Evolutionary conservation across 108 stramenopile genomes (phyloP).

Genomic region (Nitzschia palea): DNA sequence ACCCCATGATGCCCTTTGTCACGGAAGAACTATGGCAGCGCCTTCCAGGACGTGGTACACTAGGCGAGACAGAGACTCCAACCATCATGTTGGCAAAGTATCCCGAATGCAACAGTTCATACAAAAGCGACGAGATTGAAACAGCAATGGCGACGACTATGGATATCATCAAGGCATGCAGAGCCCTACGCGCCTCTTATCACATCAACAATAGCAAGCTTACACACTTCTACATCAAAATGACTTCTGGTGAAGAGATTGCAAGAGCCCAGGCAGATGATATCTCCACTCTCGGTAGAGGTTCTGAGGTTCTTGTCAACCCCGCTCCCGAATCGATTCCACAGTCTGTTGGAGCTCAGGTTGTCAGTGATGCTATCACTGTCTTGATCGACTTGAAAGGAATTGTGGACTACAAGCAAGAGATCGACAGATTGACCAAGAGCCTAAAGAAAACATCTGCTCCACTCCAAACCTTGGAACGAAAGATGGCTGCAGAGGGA

Average conservation of each 20-base stretch:
- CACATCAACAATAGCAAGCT: slow-evolving; percentile 79
- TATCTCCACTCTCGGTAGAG: slow-evolving; percentile 83
- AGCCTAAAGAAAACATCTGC: slow-evolving; percentile 55
- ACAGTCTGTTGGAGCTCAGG: slow-evolving; percentile 69
- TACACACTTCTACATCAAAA: slow-evolving; percentile 87
- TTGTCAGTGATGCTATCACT: slow-evolving; percentile 83
- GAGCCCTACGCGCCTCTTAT: slow-evolving; percentile 83
- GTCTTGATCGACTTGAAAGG: slow-evolving; percentile 94
- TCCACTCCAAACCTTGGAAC: slow-evolving; percentile 57
- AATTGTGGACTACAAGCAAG: slow-evolving; percentile 93
- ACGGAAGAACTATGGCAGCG: slow-evolving; percentile 99
- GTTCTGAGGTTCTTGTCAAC: slow-evolving; percentile 65
- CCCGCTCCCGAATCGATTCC: slow-evolving; percentile 57
- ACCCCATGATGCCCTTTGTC: slow-evolving; percentile 99
- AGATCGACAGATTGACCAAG: slow-evolving; percentile 90
- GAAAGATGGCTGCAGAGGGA: slow-evolving; percentile 68
- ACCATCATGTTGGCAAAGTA: slow-evolving; percentile 97
- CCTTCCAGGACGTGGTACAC: slow-evolving; percentile 94
- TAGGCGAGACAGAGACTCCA: slow-evolving; percentile 76
- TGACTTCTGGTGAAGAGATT: slow-evolving; percentile 47
- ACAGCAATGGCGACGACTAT: slow-evolving; percentile 77
- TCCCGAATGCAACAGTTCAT: slow-evolving; percentile 67
- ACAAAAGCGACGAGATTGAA: slow-evolving; percentile 59
- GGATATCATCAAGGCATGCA: slow-evolving; percentile 80
- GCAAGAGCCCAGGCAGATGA: slow-evolving; percentile 59